These are phyloP conservation scores for Protomyces lactucae-debilis DNA, from an alignment of 1,139 yeast genomes.

Conservation along the genomic window DNA sequence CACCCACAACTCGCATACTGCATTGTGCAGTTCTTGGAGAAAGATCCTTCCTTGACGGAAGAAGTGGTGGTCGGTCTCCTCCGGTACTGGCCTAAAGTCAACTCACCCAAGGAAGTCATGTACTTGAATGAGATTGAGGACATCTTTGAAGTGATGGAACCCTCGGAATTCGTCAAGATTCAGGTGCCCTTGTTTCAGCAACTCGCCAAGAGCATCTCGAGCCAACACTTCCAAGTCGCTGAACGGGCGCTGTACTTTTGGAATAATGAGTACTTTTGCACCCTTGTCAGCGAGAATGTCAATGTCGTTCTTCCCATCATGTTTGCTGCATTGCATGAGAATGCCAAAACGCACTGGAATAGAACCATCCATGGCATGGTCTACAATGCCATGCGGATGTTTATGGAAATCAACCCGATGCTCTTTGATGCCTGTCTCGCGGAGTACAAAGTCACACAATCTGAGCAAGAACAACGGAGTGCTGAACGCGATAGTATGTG, in stretches of 20 bases:
- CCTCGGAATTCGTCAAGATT: conserved; percentile 81
- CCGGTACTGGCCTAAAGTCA: conserved; percentile 95
- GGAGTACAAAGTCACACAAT: conserved; percentile 66
- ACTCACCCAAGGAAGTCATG: conserved; percentile 93
- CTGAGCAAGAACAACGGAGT: conserved; percentile 44
- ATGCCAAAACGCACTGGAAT: conserved; percentile 69
- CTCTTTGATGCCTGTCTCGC: conserved; percentile 88
- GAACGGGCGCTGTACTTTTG: conserved; percentile 92
- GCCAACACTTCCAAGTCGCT: conserved; percentile 95
- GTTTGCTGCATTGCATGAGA: conserved; percentile 83
- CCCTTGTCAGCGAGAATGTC: conserved; percentile 80
- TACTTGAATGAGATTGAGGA: conserved; percentile 94
- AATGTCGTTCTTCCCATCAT: conserved; percentile 89
- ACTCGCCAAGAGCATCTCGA: conserved; percentile 85
- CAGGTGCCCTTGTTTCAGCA: conserved; percentile 94
- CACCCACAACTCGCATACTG: conserved; percentile 98
- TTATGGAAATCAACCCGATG: conserved; percentile 88
- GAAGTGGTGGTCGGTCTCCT: conserved; percentile 90
- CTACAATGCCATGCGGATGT: conserved; percentile 82
- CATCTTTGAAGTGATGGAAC: conserved; percentile 93
- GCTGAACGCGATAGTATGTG: conserved; percentile 31
- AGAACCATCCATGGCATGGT: conserved; percentile 87
- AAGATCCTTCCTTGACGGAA: conserved; percentile 85
- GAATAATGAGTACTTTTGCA: conserved; percentile 90
- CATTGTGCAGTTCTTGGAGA: conserved; percentile 91